Percentiles rank a stretch among this genome's conserved stretches.
Evolutionary conservation across 768 basidiomycete species (phyloP).

Genomic region (Mycena metata): DNA sequence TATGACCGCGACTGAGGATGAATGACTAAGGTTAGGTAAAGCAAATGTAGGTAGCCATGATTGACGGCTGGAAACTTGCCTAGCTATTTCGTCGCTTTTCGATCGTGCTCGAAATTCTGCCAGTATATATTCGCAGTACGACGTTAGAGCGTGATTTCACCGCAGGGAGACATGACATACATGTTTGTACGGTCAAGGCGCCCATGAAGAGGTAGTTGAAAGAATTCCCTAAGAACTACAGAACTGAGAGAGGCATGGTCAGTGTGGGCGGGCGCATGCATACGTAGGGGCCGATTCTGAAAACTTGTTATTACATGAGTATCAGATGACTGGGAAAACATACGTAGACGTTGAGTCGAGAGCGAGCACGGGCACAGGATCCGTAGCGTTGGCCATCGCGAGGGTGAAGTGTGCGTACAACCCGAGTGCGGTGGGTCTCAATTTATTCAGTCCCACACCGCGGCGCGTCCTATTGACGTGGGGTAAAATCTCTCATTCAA

Average conservation of each 20-base stretch:
- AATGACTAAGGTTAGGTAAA: conserved; percentile 8
- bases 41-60: not conserved
- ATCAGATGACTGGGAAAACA: conserved; percentile 6
- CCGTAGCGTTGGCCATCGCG: conserved; percentile 10
- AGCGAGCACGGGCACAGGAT: conserved; percentile 8
- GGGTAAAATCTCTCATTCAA: too few relatives aligned
- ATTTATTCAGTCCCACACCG: too few relatives aligned
- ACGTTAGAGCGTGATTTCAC: conserved; percentile 7
- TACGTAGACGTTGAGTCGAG: conserved; percentile 2
- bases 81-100: conserved; percentile 11
- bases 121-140: conserved; percentile 11
- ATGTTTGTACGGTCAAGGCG: conserved; percentile 3
- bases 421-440: conserved; percentile 4
- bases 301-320: conserved; percentile 1
- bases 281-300: conserved; percentile 18
- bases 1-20: conserved; percentile 14
- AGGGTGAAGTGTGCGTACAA: not conserved
- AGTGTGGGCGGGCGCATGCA: conserved; percentile 4
- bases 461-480: too few relatives aligned
- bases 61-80: conserved; percentile 4
- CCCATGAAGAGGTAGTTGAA: conserved; percentile 18
- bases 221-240: conserved; percentile 19
- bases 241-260: not conserved
- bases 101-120: conserved; percentile 10
- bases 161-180: conserved; percentile 7